Evolutionary conservation across 2,329 filamentous ascomycete species (phyloP), one percentile per base, ranked within the genome.

Genomic region (Pseudogymnoascus sp.): DNA sequence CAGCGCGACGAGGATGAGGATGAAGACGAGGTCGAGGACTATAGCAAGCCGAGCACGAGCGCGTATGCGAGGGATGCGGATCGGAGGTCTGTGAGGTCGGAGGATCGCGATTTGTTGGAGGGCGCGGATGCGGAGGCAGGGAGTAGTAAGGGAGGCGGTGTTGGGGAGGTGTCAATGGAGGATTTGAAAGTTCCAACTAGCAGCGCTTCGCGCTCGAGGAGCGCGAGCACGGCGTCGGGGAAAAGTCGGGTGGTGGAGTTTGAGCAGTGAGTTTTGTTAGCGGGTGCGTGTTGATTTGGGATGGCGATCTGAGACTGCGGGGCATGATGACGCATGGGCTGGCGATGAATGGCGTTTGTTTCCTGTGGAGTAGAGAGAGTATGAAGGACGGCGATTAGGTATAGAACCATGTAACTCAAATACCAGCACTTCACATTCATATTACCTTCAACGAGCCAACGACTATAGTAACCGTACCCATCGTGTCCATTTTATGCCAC

Each of bases 121-220:
- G 90, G 88, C 0, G 87, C 87, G 1, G 90, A 93, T 71, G 89
- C 86, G 2, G 84, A 85, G 67, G 86, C 88, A 0, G 83, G 83
- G 28, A 72, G 70, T 64, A 68, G 69, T 7, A 72, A 67, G 71
- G 71, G 69, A 66, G 68, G 72, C n/a, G 65, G 63, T 19, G 60
- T 65, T 14, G 65, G 45, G 22, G 63, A 66, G 38, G 58, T 68
- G 5, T 66, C 64, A 52, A 41, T 65, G 33, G 38, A 35, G 23
- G 41, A 60, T 19, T 58, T 69, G 52, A 67, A 45, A 7, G 39
- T 67, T 64, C 64, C 68, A 63, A 60, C 67, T 65, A 64, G 64
- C 73, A 64, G 73, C 69, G 33, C 66, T 66, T 67, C 65, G 59
- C 68, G 65, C 36, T 61, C 60, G 60, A 64, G 58, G 60, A 70